Evolutionary conservation across 148 eudicot genomes (phyloP), one percentile per base, ranked within the genome.

Genomic region (Rhododendron simsii): DNA sequence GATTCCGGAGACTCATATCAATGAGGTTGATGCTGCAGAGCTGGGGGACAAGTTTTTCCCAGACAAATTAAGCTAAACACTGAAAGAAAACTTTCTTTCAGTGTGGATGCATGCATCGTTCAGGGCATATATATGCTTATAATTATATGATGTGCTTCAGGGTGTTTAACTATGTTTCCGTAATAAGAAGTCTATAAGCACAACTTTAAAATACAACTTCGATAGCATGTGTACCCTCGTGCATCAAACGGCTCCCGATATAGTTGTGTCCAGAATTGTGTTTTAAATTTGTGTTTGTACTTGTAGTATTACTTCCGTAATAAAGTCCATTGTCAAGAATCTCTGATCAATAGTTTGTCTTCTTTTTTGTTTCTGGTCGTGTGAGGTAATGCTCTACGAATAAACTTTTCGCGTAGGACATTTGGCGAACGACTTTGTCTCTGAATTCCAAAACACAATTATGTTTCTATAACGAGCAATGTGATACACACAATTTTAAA

Each of bases 1-100:
- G 88, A 44, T 86, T 2, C 90, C 88, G 7, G 90, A 88, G 85
- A 79, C 5, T 35, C 90, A 86, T 81, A 83, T 88, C 45, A 30
- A 35, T n/a, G 71, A 83, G 21, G 41, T 84, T 15, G 86, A 86
- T 80, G 85, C 53, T 9, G 90, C 83, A 3, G 88, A 88, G 61
- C 78, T 84, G 4, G 16, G 90, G 26, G 48, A 71, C 67, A 86
- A 88, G 9, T 57, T 86, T 26, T 82, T 86, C 67, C 78, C 86
- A 44, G 84, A 74, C 26, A 88, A 88, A 30, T 30, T 30, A 30
- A 63, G 3, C 53, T 71, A n/a, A 13, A 67, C 5, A 11, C 74
- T 67, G 74, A 26, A 67, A 55, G 23, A 55, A 55, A 55, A 55
- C 20, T 55, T 55, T 16, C 50, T 47, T 47, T n/a, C 2, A 26